phyloP scores from a whole-genome alignment of 139 green algal species.

The Dunaliella primolecta region DNA sequence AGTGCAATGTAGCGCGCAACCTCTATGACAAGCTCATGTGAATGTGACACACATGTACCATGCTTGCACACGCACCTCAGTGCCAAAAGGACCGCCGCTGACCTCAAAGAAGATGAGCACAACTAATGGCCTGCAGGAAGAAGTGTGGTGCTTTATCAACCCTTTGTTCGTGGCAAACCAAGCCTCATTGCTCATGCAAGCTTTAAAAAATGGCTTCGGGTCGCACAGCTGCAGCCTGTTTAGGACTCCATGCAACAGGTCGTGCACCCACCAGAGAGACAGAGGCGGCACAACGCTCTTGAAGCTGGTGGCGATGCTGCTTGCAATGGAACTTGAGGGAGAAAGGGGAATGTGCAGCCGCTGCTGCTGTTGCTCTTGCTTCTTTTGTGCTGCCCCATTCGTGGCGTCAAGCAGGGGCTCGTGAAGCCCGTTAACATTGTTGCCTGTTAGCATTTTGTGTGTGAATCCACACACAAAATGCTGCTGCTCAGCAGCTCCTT shows the following conservation, averaged over 20 bases:
- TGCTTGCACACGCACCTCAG: slow-evolving; percentile 57
- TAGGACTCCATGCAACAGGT: not conserved
- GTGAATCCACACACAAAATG: too few relatives aligned
- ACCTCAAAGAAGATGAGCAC: slow-evolving; percentile 97
- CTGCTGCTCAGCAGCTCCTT: too few relatives aligned
- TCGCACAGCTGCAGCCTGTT: not conserved
- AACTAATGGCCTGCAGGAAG: slow-evolving; percentile 73
- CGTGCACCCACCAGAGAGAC: not conserved
- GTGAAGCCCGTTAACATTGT: too few relatives aligned
- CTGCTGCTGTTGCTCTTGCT: not conserved
- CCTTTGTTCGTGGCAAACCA: slow-evolving; percentile 14
- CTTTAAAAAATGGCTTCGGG: not conserved
- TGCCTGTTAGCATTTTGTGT: too few relatives aligned
- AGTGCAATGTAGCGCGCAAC: not conserved
- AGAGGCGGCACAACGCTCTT: not conserved
- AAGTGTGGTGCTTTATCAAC: slow-evolving; percentile 73
- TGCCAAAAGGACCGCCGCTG: slow-evolving; percentile 91
- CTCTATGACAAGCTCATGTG: not conserved
- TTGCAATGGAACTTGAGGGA: not conserved
- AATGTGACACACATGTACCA: not conserved
- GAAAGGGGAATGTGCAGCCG: not conserved
- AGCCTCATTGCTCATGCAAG: not conserved
- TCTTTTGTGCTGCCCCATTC: not conserved
- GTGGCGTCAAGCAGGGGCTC: not conserved
- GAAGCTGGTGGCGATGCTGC: slow-evolving; percentile 11